Evolutionary conservation across 2,329 filamentous ascomycete species (phyloP), one percentile per base, ranked within the genome.

Genomic region (Herpomyces periplanetae): DNA sequence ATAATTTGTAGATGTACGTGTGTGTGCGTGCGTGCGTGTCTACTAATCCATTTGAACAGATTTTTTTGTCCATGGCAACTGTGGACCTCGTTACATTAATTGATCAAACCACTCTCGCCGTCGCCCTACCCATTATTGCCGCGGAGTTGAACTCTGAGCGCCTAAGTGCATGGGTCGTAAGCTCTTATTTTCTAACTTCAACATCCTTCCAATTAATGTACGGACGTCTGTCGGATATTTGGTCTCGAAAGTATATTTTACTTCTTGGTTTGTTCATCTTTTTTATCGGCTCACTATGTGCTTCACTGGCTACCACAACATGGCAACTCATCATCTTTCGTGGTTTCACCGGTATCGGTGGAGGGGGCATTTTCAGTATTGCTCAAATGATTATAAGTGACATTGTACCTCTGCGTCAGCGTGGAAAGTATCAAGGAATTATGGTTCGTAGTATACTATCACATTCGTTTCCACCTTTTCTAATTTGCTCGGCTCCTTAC

Each of bases 51-150:
- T 11, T 11, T 13, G n/a, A 5, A 15, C 17, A 51, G 48, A 51
- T 53, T 24, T 54, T 54, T 24, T 33, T 54, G 7, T 47, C 49
- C 8, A 52, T 48, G 24, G 42, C 49, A 17, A 49, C 39, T 10
- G 45, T 51, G 22, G 49, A 54, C 19, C 31, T 54, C 15, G 27
- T 51, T 13, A 47, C 49, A 0, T 34, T 53, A 19, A 50, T 53
- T 37, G 49, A 53, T 28, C 49, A 54, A 30, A 54, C 49, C 0
- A 51, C 47, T 2, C 33, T 54, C 13, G 49, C 49, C 0, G 40
- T 45, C 7, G 50, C 46, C 34, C 33, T 53, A 24, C 45, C 45
- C 17, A 49, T 51, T 19, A 42, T 54, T 10, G 44, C 44, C n/a
- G 41, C 42, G 23, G 37, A 44, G 0, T 31, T 54, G 3, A 34